These are phyloP conservation scores for Sporormia fimetaria DNA, from an alignment of 495 filamentous ascomycete genomes.

Conservation along the genomic window DNA sequence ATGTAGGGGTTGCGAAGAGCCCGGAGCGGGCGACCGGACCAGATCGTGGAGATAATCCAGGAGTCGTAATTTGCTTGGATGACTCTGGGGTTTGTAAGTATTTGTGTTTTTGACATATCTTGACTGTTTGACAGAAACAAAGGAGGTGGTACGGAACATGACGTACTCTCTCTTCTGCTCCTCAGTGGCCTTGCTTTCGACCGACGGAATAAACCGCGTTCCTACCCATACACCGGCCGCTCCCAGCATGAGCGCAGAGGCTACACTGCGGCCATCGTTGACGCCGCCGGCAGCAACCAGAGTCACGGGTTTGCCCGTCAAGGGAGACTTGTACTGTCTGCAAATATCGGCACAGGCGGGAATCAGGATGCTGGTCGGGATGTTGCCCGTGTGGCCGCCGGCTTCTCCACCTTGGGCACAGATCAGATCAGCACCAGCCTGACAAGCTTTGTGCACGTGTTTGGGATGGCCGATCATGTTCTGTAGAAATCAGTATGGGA, in stretches of 20 bases:
- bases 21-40: conserved; percentile 21
- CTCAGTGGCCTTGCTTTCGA: conserved; percentile 12
- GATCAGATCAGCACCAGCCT: conserved; percentile 23
- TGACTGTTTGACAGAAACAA: not conserved
- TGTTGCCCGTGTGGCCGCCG: conserved; percentile 67
- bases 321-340: conserved; percentile 43
- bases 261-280: conserved; percentile 58
- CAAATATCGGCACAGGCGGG: conserved; percentile 69
- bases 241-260: conserved; percentile 60
- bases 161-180: conserved; percentile 12
- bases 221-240: conserved; percentile 65
- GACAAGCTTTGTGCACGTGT: conserved; percentile 25
- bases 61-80: conserved; percentile 18
- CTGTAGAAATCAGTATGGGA: too few relatives aligned
- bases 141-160: not conserved
- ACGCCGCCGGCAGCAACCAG: conserved; percentile 72
- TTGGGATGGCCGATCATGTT: conserved; percentile 26
- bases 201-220: conserved; percentile 20
- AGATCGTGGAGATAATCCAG: conserved; percentile 14
- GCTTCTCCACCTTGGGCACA: conserved; percentile 66
- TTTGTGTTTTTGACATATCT: not conserved
- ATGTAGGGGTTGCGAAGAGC: conserved; percentile 19
- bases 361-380: conserved; percentile 56
- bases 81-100: conserved; percentile 3
- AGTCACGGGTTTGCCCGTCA: conserved; percentile 45